Percentiles rank a stretch among this genome's conserved stretches.
Evolutionary conservation across 1,139 yeast genomes (phyloP).

Genomic region (Hemisphaericaspora xylanilytica): DNA sequence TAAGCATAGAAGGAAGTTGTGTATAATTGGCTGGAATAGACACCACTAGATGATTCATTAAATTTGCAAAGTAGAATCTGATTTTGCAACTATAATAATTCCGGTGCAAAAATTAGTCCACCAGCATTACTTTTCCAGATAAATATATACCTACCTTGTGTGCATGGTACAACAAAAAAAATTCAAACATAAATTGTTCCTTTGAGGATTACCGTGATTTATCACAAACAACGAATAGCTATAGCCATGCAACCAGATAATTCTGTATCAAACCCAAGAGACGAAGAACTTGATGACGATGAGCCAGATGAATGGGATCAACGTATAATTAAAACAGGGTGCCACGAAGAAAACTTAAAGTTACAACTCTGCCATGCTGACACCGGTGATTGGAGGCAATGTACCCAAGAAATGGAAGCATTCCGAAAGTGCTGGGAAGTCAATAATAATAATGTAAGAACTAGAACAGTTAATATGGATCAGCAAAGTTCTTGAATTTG

Average conservation of each 20-base stretch:
- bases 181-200: too few relatives aligned
- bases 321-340: conserved; percentile 70
- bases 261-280: not conserved
- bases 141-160: too few relatives aligned
- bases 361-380: conserved; percentile 77
- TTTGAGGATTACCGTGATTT: too few relatives aligned
- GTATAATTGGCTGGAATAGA: too few relatives aligned
- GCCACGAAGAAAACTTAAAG: conserved; percentile 64
- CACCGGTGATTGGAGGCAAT: conserved; percentile 75
- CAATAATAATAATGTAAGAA: conserved; percentile 56
- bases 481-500: not conserved
- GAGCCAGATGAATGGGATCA: conserved; percentile 76
- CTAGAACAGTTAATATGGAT: conserved; percentile 39
- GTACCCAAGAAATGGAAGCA: conserved; percentile 64
- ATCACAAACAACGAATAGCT: too few relatives aligned
- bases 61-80: too few relatives aligned
- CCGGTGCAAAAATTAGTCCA: too few relatives aligned
- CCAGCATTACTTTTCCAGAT: too few relatives aligned
- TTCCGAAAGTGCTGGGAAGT: conserved; percentile 67
- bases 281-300: conserved; percentile 39
- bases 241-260: conserved; percentile 2
- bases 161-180: too few relatives aligned
- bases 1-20: too few relatives aligned
- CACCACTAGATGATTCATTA: too few relatives aligned
- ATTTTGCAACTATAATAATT: too few relatives aligned